These are phyloP conservation scores for Sporothrix brunneoviolacea DNA, from an alignment of 2,329 filamentous ascomycete genomes.

Conservation along the genomic window DNA sequence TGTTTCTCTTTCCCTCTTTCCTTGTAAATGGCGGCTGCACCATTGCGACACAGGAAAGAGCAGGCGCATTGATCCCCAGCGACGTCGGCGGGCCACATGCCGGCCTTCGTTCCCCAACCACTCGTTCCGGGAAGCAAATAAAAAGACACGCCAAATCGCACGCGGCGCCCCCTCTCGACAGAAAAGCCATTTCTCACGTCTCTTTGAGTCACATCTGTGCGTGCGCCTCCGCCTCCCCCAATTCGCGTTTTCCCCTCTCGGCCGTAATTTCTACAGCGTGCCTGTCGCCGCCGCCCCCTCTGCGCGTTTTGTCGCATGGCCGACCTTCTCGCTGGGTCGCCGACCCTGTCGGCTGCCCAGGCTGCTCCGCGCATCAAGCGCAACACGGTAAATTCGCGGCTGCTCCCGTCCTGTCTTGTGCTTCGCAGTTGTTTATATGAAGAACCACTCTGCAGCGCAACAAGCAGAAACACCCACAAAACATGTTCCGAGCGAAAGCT, in stretches of 20 bases:
- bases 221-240: too few relatives aligned
- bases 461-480: too few relatives aligned
- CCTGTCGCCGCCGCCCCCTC: background rate
- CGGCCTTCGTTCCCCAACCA: conserved; percentile 1
- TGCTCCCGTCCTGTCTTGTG: background rate
- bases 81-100: conserved; percentile 4
- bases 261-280: background rate
- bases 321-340: conserved; percentile 11
- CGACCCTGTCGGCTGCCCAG: conserved; percentile 9
- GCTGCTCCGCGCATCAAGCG: conserved; percentile 19
- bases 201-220: too few relatives aligned
- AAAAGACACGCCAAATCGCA: too few relatives aligned
- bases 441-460: background rate
- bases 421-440: background rate
- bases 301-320: conserved; percentile 13
- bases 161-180: too few relatives aligned
- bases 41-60: conserved; percentile 5
- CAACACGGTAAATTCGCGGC: conserved; percentile 18
- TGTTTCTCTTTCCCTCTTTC: background rate
- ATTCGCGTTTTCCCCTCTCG: too few relatives aligned
- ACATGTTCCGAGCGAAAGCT: background rate
- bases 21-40: conserved; percentile 1
- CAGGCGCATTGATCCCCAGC: conserved; percentile 1
- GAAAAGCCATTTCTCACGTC: too few relatives aligned
- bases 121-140: background rate